Base-by-base conservation (phyloP, 805 yeast species). In the Suhomyces sp. region DNA sequence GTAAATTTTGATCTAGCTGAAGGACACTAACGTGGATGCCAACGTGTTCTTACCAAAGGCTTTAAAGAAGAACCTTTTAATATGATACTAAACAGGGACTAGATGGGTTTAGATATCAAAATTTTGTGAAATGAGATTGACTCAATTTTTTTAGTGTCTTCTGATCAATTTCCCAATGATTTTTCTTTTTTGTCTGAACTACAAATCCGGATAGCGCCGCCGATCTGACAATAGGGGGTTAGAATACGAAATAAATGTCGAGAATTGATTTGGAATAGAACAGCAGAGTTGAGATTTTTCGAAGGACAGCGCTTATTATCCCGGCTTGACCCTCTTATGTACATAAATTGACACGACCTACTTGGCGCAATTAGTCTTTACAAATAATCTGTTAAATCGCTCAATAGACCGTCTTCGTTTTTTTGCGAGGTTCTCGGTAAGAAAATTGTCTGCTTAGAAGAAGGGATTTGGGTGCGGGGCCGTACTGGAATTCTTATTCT, bases 91-190 rank as follows among this genome's bases (percentile, higher is more conserved):
- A 37, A 19, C 22, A 17, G 41, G n/a, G 41, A 10, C 41, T 37
- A 17, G 20, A 37, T 37, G 12, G 41, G 41, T 37, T 37, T 8
- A 17, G 41, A 37, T 37, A 19, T 17, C 19, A 41, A 22, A 21
- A 9, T 39, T 39, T 17, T 20, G 27, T 13, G 21, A 29, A 20
- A 41, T 41, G 44, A 41, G 44, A 41, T 41, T 41, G 6, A 20
- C 19, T 41, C 19, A 17, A 43, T 43, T 48, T 27, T 52, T 47
- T 54, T 41, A 54, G 44, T 33, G 57, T 54, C 57, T 50, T 53
- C 50, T 39, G 57, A 54, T 50, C 57, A 52, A 44, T 54, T 54
- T 52, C 57, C 57, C 43, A 45, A 54, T 44, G 55, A 39, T 51
- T 53, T 47, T 50, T 46, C n/a, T 29, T 20, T 41, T 41, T 41